A percentile compares a stretch with the other conserved stretches of the same genome.
Conservation (phyloP, 2,329 filamentous ascomycete species). For the Ilyonectria destructans region DNA sequence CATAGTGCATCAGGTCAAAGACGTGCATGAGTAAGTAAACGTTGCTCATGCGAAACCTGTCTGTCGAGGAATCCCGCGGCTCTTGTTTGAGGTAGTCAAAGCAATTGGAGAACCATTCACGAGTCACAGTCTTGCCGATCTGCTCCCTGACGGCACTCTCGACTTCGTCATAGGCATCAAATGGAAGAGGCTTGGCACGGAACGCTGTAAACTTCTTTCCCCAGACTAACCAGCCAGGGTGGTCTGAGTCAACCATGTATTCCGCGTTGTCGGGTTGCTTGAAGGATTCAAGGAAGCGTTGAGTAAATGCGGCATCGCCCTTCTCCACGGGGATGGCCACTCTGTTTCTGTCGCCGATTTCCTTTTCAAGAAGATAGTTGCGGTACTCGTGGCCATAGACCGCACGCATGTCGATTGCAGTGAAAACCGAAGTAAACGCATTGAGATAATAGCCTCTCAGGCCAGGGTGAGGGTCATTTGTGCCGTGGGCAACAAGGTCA, state of each 20-base stretch:
- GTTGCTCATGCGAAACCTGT: conserved; percentile 92
- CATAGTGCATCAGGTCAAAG: conserved; percentile 91
- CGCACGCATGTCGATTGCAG: conserved; percentile 89
- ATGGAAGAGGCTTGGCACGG: conserved; percentile 79
- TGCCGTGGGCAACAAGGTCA: conserved; percentile 84
- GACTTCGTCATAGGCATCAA: conserved; percentile 82
- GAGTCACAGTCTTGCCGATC: conserved; percentile 86
- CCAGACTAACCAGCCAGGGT: conserved; percentile 98
- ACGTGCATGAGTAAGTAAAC: conserved; percentile 90
- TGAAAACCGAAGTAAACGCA: conserved; percentile 83
- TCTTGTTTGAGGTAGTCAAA: conserved; percentile 98
- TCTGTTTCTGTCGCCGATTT: conserved; percentile 80
- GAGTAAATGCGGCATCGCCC: conserved; percentile 85
- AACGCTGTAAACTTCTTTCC: conserved; percentile 88
- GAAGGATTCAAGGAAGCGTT: conserved; percentile 84
- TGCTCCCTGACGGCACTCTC: conserved; percentile 82
- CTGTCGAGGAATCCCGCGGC: conserved; percentile 84
- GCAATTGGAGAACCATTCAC: conserved; percentile 88
- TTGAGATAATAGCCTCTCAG: conserved; percentile 86
- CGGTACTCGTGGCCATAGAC: conserved; percentile 89
- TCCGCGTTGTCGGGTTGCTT: conserved; percentile 77
- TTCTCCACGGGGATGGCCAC: conserved; percentile 80
- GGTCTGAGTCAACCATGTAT: conserved; percentile 92
- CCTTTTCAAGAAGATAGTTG: conserved; percentile 87
- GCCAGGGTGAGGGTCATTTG: conserved; percentile 92